phyloP scores from a whole-genome alignment of 352 stramenopile genomes.

The Thraustochytrium striatum region DNA sequence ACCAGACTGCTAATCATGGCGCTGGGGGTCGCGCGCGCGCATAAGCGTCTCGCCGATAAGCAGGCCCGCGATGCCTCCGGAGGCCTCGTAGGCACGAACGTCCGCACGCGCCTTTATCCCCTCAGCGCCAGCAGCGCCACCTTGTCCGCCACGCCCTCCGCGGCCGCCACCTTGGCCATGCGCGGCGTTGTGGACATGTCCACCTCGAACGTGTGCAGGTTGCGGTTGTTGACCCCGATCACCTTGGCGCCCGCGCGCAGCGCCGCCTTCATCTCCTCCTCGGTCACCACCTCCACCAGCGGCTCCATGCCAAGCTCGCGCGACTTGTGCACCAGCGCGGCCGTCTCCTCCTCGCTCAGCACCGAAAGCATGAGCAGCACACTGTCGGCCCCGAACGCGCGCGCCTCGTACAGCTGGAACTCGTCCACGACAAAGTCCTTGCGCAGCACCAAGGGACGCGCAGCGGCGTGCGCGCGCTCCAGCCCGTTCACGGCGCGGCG shows the following conservation, averaged over 20 bases:
- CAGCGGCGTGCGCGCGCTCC: conserved; percentile 54
- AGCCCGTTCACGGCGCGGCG: conserved; percentile 59
- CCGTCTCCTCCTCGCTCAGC: conserved; percentile 60
- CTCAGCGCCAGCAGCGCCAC: conserved; percentile 88
- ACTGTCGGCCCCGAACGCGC: conserved; percentile 88
- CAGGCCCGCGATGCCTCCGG: conserved; percentile 59
- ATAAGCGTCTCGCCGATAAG: conserved; percentile 97
- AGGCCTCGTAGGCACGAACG: conserved; percentile 59
- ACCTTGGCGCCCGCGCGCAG: conserved; percentile 80
- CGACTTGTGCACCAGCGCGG: conserved; percentile 73
- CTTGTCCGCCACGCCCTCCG: conserved; percentile 42
- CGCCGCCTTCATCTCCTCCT: conserved; percentile 88
- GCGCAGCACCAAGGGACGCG: conserved; percentile 66
- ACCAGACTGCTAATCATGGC: conserved; percentile 71
- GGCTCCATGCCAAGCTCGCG: conserved; percentile 87
- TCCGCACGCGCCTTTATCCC: conserved; percentile 86
- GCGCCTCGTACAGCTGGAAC: conserved; percentile 91
- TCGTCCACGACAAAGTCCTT: conserved; percentile 93
- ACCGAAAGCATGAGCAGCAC: conserved; percentile 94
- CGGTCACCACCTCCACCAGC: conserved; percentile 94
- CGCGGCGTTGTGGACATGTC: conserved; percentile 89
- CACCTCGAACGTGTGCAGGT: conserved; percentile 96
- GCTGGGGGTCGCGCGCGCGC: conserved; percentile 80
- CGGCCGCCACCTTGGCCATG: conserved; percentile 70
- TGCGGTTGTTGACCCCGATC: conserved; percentile 97